phyloP scores from a whole-genome alignment of 371 early-diverging fungal genomes.

The Smittium culicis region DNA sequence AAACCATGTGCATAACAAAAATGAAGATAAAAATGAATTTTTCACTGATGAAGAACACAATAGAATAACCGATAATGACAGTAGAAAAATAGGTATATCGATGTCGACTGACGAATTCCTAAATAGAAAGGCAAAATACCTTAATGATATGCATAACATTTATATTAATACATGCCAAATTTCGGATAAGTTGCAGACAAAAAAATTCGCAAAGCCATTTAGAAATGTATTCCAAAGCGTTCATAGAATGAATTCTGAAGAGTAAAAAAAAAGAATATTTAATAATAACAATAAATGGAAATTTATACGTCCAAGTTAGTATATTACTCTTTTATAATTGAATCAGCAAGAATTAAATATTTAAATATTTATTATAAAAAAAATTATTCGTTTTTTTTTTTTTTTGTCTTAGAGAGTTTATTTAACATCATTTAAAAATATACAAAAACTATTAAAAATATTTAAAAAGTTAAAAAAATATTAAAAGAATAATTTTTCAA shows the following conservation, averaged over 20 bases:
- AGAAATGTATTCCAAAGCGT: background rate
- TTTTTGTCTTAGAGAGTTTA: too few relatives aligned
- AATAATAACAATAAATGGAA: too few relatives aligned
- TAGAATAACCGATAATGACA: background rate
- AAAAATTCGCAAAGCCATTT: slow-evolving; percentile 1
- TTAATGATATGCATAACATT: background rate
- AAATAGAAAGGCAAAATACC: background rate
- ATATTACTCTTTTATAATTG: too few relatives aligned
- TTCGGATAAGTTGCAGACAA: background rate
- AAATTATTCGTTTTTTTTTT: too few relatives aligned
- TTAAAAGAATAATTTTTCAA: too few relatives aligned
- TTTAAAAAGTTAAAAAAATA: too few relatives aligned
- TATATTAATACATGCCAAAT: background rate
- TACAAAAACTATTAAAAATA: too few relatives aligned
- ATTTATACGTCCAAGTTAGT: too few relatives aligned
- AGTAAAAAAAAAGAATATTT: background rate
- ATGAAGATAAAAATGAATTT: background rate
- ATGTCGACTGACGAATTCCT: background rate
- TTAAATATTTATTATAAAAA: too few relatives aligned
- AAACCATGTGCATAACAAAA: background rate
- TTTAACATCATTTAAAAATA: too few relatives aligned
- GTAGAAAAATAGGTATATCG: background rate
- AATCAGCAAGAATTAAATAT: too few relatives aligned
- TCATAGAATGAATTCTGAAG: background rate
- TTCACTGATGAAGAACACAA: background rate